Percentiles rank a stretch among this genome's conserved stretches.
Evolutionary conservation across 345 rosid genomes (phyloP).

Genomic region (Salix exigua): DNA sequence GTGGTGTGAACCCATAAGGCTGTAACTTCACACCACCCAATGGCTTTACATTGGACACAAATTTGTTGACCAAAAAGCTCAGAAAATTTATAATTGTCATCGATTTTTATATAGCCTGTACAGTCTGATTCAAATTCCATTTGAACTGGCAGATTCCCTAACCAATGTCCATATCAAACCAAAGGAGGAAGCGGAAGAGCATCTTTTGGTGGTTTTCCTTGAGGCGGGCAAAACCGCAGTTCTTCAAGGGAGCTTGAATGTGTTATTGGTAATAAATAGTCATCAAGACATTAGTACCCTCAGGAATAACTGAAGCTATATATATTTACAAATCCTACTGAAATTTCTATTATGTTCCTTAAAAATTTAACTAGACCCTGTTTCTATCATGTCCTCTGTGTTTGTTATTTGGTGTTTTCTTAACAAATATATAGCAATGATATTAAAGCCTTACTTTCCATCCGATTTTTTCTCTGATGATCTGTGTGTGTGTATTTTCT

Average conservation of each 20-base stretch:
- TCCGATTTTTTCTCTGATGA: background rate
- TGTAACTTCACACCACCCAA: background rate
- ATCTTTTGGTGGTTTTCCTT: constrained; percentile 55
- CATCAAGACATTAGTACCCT: background rate
- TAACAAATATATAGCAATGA: background rate
- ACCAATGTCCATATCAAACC: constrained; percentile 40
- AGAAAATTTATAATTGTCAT: background rate
- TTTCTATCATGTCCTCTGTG: background rate
- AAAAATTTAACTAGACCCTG: background rate
- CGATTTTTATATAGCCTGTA: background rate
- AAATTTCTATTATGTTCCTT: background rate
- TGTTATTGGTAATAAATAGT: constrained; percentile 56
- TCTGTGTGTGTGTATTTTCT: background rate
- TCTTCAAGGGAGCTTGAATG: constrained; percentile 83
- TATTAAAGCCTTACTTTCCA: background rate
- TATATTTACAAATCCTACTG: background rate
- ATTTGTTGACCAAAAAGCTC: constrained; percentile 9
- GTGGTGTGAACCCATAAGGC: background rate
- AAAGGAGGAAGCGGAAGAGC: constrained; percentile 60
- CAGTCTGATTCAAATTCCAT: background rate
- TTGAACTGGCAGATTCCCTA: constrained; percentile 59
- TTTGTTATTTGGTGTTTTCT: background rate
- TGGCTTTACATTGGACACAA: background rate
- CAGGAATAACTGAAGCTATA: constrained; percentile 7
- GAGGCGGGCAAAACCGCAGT: constrained; percentile 70